These are phyloP conservation scores for Scedosporium dehoogii DNA, from an alignment of 2,329 filamentous ascomycete genomes.

Conservation along the genomic window DNA sequence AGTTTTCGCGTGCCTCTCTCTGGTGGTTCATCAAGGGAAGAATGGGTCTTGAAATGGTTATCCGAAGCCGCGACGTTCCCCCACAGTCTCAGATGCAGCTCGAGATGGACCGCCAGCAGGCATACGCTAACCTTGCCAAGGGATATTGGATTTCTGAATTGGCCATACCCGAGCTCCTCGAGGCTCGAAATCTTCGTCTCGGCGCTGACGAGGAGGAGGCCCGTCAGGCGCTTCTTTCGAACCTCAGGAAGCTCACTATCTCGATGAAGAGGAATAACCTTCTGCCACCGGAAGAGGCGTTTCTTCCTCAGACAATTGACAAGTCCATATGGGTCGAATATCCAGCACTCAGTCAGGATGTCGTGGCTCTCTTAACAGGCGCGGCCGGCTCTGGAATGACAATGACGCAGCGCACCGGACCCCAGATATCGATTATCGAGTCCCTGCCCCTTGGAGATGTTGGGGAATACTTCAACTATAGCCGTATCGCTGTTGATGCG, in stretches of 20 bases:
- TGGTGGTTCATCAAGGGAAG: slow-evolving; percentile 91
- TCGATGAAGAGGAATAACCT: slow-evolving; percentile 81
- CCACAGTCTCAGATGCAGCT: slow-evolving; percentile 43
- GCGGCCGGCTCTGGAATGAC: slow-evolving; percentile 40
- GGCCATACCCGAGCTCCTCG: slow-evolving; percentile 38
- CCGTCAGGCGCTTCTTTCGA: slow-evolving; percentile 48
- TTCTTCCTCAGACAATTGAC: slow-evolving; percentile 69
- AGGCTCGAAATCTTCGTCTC: slow-evolving; percentile 28
- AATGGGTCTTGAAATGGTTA: slow-evolving; percentile 60
- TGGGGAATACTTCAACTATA: slow-evolving; percentile 64
- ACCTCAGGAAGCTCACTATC: slow-evolving; percentile 62
- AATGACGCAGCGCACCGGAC: slow-evolving; percentile 34
- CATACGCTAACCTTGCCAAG: slow-evolving; percentile 79
- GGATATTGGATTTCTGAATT: slow-evolving; percentile 67
- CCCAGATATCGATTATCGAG: slow-evolving; percentile 45
- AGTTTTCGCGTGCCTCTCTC: slow-evolving; percentile 62
- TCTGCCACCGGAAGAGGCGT: slow-evolving; percentile 57
- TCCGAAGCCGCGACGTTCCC: slow-evolving; percentile 51
- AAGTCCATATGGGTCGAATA: slow-evolving; percentile 76
- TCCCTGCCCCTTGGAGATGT: slow-evolving; percentile 72
- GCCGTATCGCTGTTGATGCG: slow-evolving; percentile 64
- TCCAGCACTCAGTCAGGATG: slow-evolving; percentile 61
- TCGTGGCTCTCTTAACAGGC: slow-evolving; percentile 60
- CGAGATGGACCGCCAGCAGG: slow-evolving; percentile 56
- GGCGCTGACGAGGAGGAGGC: slow-evolving; percentile 41